Evolutionary conservation across 139 green algal species (phyloP), one percentile per base, ranked within the genome.

Genomic region (Bryopsis sp.): DNA sequence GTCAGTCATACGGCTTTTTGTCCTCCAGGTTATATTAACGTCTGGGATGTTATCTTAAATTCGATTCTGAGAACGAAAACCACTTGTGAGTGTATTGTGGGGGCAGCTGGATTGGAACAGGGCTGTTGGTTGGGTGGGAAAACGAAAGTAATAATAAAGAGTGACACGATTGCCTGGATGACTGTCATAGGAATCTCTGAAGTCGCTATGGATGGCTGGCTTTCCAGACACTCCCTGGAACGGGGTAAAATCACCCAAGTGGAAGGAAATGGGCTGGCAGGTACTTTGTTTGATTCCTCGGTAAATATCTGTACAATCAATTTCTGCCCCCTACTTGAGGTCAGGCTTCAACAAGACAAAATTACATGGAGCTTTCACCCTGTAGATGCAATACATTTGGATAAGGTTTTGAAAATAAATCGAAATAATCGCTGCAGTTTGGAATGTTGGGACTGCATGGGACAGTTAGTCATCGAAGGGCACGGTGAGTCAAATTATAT

Each of bases 231-330:
- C 70, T 50, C 47, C 73, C 5, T 86, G 73, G 47, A 39, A 47
- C 0, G 48, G 46, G 5, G 61, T 82, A 7, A 81, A 75, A 24
- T 76, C 71, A 1, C 28, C 78, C 8, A 64, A 78, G 29, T 96
- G 89, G 89, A 91, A 89, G 57, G 80, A 89, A 0, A 91, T 96
- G 78, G 88, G 88, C 2, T 95, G 84, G 81, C 81, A 86, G 69
- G 65, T 38, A 0, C 61, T 36, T 15, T 66, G 66, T 24, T 68
- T n/a, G 47, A 22, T 2, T 7, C 47, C 3, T 37, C 3, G 8
- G 35, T 61, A 46, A 5, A 36, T 64, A 37, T n/a, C 11, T 64
- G 31, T 15, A 15, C 11, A 36, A 15, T 68, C 67, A 74, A 29
- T 80, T 68, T 73, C 67, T 81, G 77, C 61, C 75, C 50, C 3